Evolutionary conservation across 2,329 filamentous ascomycete species (phyloP).

Genomic region (Onygenales sp.): DNA sequence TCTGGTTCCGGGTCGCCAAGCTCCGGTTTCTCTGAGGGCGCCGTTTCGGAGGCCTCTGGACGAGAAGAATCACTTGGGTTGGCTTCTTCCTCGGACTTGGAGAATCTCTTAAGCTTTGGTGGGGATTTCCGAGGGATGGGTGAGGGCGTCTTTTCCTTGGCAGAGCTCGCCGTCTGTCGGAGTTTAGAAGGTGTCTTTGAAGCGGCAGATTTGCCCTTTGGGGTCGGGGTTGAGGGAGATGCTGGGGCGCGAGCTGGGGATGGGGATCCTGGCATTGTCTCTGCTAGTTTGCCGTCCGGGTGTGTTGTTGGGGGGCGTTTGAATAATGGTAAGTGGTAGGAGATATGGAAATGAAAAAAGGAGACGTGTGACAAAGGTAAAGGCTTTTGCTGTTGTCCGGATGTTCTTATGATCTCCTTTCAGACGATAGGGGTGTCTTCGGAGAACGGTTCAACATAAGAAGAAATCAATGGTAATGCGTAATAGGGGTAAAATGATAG

Average conservation of each 20-base stretch:
- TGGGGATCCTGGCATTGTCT: constrained; percentile 16
- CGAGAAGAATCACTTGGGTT: not conserved
- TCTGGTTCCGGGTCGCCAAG: not conserved
- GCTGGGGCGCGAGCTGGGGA: constrained; percentile 12
- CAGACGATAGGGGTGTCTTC: not conserved
- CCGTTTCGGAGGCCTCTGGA: not conserved
- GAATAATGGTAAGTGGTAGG: not conserved
- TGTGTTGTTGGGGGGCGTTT: not conserved
- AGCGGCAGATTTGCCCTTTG: constrained; percentile 15
- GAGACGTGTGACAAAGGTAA: not conserved
- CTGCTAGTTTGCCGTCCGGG: not conserved
- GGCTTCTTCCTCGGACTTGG: not conserved
- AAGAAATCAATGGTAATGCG: too few species aligned
- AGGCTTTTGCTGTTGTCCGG: not conserved
- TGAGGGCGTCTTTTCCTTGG: constrained; percentile 9
- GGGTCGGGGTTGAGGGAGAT: constrained; percentile 16
- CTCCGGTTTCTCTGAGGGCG: not conserved
- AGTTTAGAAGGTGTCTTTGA: constrained; percentile 17
- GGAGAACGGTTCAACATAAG: too few species aligned
- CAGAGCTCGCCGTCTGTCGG: constrained; percentile 9
- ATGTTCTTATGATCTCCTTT: not conserved
- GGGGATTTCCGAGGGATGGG: constrained; percentile 9
- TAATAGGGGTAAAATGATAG: too few species aligned
- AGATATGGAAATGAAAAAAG: not conserved
- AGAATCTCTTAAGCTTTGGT: constrained; percentile 1